phyloP scores from a whole-genome alignment of 495 filamentous ascomycete species.

The Durotheca rogersii region DNA sequence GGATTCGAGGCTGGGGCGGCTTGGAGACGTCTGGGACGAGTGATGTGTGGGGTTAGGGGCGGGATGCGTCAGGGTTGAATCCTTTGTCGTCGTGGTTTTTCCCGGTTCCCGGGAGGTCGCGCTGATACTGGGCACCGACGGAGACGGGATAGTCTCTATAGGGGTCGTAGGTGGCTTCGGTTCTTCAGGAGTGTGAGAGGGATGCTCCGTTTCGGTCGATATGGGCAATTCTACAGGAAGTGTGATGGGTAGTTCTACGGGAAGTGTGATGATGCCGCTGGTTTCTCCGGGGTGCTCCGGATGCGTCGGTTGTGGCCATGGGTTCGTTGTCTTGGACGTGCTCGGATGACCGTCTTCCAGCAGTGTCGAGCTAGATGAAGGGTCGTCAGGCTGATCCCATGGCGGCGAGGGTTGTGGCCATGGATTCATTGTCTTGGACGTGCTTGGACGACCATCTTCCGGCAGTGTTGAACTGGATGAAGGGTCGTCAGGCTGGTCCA shows the following conservation, averaged over 20 bases:
- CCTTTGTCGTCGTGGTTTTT: not conserved
- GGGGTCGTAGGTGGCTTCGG: not conserved
- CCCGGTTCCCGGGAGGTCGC: not conserved
- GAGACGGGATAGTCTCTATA: not conserved
- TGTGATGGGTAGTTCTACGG: not conserved
- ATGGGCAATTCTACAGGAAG: not conserved
- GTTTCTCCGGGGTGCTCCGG: not conserved
- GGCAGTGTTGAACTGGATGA: not conserved
- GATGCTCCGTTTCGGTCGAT: too few relatives aligned
- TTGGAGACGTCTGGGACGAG: not conserved
- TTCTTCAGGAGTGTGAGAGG: not conserved
- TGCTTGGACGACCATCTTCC: not conserved
- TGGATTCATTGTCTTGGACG: not conserved
- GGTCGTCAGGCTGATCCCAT: too few relatives aligned
- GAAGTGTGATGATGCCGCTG: not conserved
- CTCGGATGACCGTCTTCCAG: not conserved
- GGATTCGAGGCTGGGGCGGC: not conserved
- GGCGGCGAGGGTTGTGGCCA: not conserved
- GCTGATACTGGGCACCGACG: slow-evolving; percentile 1
- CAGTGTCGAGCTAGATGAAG: not conserved
- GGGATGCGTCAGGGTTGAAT: not conserved
- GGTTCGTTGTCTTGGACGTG: not conserved
- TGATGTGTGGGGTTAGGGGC: not conserved
- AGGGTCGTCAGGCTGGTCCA: too few relatives aligned
- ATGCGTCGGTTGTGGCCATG: not conserved